Evolutionary conservation across 2,329 filamentous ascomycete species (phyloP).

Genomic region (Didymella sp.): DNA sequence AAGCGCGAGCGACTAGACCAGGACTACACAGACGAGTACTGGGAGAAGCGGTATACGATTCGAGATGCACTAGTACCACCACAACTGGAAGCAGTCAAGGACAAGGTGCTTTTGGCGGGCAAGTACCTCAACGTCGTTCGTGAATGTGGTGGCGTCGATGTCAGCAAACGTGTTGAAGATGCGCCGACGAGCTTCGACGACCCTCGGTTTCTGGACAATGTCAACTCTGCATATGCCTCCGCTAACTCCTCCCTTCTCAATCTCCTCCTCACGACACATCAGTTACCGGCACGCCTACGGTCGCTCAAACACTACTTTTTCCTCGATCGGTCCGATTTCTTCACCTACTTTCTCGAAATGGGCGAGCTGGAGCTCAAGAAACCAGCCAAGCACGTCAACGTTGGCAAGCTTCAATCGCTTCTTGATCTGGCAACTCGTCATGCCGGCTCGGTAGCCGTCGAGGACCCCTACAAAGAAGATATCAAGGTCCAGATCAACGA

Average conservation of each 20-base stretch:
- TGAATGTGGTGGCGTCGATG: conserved; percentile 94
- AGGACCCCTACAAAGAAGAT: conserved; percentile 98
- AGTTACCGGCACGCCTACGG: conserved; percentile 81
- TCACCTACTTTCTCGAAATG: conserved; percentile 95
- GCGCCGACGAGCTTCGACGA: conserved; percentile 95
- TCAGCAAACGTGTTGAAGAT: conserved; percentile 85
- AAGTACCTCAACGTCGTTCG: conserved; percentile 98
- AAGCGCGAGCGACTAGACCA: conserved; percentile 87
- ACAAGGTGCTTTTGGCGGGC: conserved; percentile 91
- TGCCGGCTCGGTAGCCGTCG: conserved; percentile 88
- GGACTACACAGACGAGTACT: conserved; percentile 99
- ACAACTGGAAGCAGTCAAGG: conserved; percentile 87
- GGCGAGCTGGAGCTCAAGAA: conserved; percentile 89
- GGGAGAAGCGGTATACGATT: conserved; percentile 96
- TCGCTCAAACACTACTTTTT: conserved; percentile 99
- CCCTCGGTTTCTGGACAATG: conserved; percentile 88
- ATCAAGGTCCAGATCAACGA: conserved; percentile 98
- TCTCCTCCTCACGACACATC: conserved; percentile 89
- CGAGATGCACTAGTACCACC: conserved; percentile 90
- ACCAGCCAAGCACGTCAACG: conserved; percentile 86
- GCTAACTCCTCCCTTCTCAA: conserved; percentile 93
- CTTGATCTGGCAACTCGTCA: conserved; percentile 97
- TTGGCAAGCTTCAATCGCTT: conserved; percentile 89
- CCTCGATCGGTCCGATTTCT: conserved; percentile 96
- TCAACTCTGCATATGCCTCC: conserved; percentile 92